A percentile compares a stretch with the other conserved stretches of the same genome.
These are phyloP conservation scores for Funneliformis geosporum DNA, from an alignment of 192 early-diverging fungal genomes.

Conservation along the genomic window DNA sequence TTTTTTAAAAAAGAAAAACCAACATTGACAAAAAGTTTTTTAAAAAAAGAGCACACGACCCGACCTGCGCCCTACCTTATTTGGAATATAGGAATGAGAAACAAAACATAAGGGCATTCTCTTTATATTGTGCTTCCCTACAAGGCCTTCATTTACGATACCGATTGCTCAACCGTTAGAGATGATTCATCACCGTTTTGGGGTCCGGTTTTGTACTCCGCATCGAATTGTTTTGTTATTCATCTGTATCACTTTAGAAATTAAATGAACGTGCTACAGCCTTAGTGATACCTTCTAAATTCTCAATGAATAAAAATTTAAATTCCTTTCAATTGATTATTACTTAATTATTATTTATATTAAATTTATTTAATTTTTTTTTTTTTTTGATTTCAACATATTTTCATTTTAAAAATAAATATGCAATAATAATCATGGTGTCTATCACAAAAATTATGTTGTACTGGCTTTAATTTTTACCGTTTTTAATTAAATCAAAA, in stretches of 20 bases:
- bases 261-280: neutral
- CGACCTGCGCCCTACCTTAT: neutral
- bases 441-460: neutral
- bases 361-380: neutral
- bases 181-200: neutral
- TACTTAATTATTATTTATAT: neutral
- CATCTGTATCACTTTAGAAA: neutral
- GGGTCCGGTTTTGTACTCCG: neutral
- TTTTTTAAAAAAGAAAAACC: neutral
- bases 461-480: conserved; percentile 14
- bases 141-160: neutral
- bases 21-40: neutral
- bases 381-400: neutral
- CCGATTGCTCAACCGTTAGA: neutral
- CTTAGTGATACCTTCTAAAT: neutral
- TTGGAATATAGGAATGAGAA: neutral
- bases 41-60: neutral
- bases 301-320: neutral
- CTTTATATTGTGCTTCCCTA: neutral
- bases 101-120: neutral
- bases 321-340: neutral
- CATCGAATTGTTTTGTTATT: neutral
- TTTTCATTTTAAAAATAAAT: neutral
- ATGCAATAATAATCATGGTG: neutral
- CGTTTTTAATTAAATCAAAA: conserved; percentile 6